A percentile compares a stretch with the other conserved stretches of the same genome.
Conservation (phyloP, 140 eudicot genomes). For the Erigeron philadelphicus region DNA sequence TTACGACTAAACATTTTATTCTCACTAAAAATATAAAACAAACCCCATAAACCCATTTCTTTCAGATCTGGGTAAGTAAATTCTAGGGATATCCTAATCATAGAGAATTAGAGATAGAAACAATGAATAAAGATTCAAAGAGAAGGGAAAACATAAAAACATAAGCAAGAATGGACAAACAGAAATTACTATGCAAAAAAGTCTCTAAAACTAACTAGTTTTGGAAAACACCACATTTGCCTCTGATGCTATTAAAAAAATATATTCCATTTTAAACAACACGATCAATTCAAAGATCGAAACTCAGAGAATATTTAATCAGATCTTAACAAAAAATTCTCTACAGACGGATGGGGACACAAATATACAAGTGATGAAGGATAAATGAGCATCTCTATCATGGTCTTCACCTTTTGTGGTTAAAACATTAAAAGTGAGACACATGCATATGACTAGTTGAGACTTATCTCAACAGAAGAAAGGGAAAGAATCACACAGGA, state of each 20-base stretch:
- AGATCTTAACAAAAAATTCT: conserved; percentile 29
- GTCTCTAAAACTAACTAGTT: conserved; percentile 14
- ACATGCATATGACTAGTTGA: conserved; percentile 25
- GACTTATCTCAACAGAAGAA: conserved; percentile 17
- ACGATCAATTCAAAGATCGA: conserved; percentile 37
- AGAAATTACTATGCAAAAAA: conserved; percentile 24
- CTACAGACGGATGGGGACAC: conserved; percentile 29
- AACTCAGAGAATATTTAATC: conserved; percentile 37
- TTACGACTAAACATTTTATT: conserved; percentile 16
- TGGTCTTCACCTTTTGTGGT: conserved; percentile 24
- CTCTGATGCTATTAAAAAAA: neutral
- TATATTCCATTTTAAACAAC: conserved; percentile 31
- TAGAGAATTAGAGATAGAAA: neutral
- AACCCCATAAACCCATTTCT: neutral
- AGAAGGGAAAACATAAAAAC: conserved; percentile 7
- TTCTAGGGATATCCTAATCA: conserved; percentile 14
- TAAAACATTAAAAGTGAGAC: conserved; percentile 28
- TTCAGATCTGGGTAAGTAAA: conserved; percentile 5
- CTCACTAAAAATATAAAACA: conserved; percentile 1
- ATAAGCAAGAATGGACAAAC: conserved; percentile 2
- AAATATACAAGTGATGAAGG: conserved; percentile 31
- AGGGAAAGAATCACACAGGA: neutral
- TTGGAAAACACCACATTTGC: conserved; percentile 14
- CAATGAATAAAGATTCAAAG: conserved; percentile 14
- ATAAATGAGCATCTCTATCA: conserved; percentile 26